These are phyloP conservation scores for Alternaria tenuissima DNA, from an alignment of 2,329 filamentous ascomycete species.

Conservation along the genomic window DNA sequence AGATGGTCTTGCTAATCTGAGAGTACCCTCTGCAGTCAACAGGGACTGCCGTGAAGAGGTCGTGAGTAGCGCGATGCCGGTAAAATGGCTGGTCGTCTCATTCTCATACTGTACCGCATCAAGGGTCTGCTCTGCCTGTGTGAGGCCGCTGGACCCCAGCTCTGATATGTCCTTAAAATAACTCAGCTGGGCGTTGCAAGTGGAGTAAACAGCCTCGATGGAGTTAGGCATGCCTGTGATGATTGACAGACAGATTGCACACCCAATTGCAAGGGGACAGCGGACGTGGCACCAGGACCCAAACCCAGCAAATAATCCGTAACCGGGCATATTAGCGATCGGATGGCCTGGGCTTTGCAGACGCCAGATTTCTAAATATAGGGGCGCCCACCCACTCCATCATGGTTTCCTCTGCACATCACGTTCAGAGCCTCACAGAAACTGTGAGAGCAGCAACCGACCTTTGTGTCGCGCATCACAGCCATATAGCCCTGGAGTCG, in stretches of 20 bases:
- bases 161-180: conserved; percentile 44
- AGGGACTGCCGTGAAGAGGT: conserved; percentile 16
- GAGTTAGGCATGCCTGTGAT: conserved; percentile 11
- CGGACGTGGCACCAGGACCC: conserved; percentile 12
- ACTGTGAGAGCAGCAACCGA: conserved; percentile 18
- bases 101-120: conserved; percentile 18
- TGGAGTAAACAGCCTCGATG: conserved; percentile 12
- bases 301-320: conserved; percentile 21
- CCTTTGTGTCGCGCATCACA: conserved; percentile 30
- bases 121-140: conserved; percentile 13
- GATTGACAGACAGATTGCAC: conserved; percentile 13
- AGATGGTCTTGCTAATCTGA: conserved; percentile 25
- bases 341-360: conserved; percentile 33
- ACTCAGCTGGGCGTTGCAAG: conserved; percentile 24
- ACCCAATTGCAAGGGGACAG: conserved; percentile 18
- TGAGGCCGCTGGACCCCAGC: conserved; percentile 11
- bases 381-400: conserved; percentile 31
- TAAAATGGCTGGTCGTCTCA: conserved; percentile 15
- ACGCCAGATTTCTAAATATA: conserved; percentile 40
- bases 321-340: conserved; percentile 29
- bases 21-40: conserved; percentile 21
- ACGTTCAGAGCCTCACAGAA: conserved; percentile 40
- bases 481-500: conserved; percentile 39
- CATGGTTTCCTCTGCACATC: conserved; percentile 40
- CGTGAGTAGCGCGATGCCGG: conserved; percentile 16